Conservation (phyloP, 2,329 filamentous ascomycete species). For the Hortaea werneckii region DNA sequence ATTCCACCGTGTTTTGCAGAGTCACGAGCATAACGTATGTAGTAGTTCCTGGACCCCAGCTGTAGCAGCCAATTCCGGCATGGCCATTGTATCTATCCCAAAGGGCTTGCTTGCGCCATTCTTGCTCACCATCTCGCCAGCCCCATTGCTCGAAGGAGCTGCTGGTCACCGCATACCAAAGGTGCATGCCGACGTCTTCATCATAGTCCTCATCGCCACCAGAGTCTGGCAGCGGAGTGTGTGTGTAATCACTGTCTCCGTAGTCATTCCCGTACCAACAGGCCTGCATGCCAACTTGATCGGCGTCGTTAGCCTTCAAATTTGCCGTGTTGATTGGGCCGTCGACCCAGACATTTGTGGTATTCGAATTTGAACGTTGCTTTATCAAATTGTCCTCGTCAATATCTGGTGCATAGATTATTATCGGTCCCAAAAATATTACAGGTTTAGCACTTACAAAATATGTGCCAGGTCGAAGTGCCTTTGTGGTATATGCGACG, state of each 20-base stretch:
- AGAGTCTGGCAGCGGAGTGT: slow-evolving; percentile 25
- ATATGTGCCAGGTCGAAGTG: slow-evolving; percentile 23
- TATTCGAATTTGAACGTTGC: slow-evolving; percentile 31
- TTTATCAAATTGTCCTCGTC: slow-evolving; percentile 29
- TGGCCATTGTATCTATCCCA: slow-evolving; percentile 34
- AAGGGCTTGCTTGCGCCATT: slow-evolving; percentile 27
- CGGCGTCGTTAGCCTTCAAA: slow-evolving; percentile 21
- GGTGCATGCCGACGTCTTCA: slow-evolving; percentile 30
- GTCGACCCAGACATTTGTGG: slow-evolving; percentile 29
- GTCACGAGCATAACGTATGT: slow-evolving; percentile 37
- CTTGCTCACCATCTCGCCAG: slow-evolving; percentile 29
- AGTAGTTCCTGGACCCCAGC: slow-evolving; percentile 29
- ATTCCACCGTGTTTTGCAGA: slow-evolving; percentile 27
- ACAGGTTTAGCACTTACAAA: slow-evolving; percentile 17
- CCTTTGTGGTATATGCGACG: slow-evolving; percentile 31
- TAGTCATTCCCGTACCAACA: slow-evolving; percentile 31
- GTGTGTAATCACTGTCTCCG: slow-evolving; percentile 28
- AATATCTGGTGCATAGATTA: slow-evolving; percentile 24
- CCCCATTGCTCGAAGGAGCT: slow-evolving; percentile 32
- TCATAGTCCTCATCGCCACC: slow-evolving; percentile 15
- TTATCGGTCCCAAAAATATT: too few species aligned
- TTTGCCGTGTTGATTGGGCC: slow-evolving; percentile 26
- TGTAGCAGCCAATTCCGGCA: slow-evolving; percentile 36
- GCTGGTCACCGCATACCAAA: slow-evolving; percentile 34
- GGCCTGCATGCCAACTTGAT: slow-evolving; percentile 28